Evolutionary conservation across 352 stramenopile species (phyloP), one percentile per base, ranked within the genome.

Genomic region (Pythium coloratum): DNA sequence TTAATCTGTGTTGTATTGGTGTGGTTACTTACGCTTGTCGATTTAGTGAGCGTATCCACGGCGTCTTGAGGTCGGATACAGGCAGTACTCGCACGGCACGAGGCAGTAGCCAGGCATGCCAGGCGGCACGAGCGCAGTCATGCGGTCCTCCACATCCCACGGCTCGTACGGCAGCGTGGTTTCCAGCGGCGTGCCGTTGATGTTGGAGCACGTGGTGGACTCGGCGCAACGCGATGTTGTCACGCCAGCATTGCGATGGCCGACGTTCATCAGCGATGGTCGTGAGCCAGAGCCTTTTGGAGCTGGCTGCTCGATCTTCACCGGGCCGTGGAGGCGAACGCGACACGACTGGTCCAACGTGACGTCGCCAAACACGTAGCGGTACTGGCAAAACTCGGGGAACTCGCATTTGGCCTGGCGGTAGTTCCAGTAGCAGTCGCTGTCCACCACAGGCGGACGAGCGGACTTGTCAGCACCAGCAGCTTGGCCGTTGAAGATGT

Each of bases 371-470:
- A 94, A 94, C 58, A 80, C 75, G 66, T 93, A 94, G 33, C 80
- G 81, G 57, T 94, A 94, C 74, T 94, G 82, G 62, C 86, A 94
- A 59, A 90, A 92, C 59, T 86, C 76, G 8, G 73, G 66, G 67
- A 91, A 92, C 69, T 89, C 84, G 63, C 84, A 94, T 47, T 76
- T 72, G 16, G 83, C 82, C 33, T 83, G 69, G 24, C 84, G 78
- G 62, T 94, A 93, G 66, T 94, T 93, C 84, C 84, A 94, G 68
- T 93, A 93, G 75, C 86, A 94, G 59, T 94, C 86, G 40, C 66
- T 70, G 64, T 94, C 84, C 64, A 92, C 78, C 30, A 86, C 72
- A 8, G 86, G 86, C 14, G 84, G 84, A 16, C 86, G 81, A 34
- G 75, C 59, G 8, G 62, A 66, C 49, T 76, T 72, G 53, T 72